phyloP scores from a whole-genome alignment of 768 basidiomycete species.

The Fomitopsis serialis region DNA sequence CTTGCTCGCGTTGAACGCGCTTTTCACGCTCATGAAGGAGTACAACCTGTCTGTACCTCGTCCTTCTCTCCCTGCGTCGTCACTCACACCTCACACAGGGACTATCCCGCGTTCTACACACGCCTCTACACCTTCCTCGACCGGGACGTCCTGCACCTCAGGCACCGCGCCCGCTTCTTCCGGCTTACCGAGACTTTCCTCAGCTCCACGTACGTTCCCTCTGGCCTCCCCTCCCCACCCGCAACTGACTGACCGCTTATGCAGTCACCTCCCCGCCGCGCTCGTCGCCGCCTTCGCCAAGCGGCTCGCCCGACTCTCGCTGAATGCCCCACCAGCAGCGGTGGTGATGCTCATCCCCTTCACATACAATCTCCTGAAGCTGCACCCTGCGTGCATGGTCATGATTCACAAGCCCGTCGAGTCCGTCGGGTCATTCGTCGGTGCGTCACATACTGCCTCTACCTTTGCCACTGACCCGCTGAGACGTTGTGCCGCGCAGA shows the following conservation, averaged over 20 bases:
- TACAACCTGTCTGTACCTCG: slow-evolving; percentile 76
- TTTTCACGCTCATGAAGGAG: slow-evolving; percentile 87
- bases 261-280: slow-evolving; percentile 79
- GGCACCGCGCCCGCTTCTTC: slow-evolving; percentile 93
- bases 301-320: slow-evolving; percentile 77
- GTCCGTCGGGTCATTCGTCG: slow-evolving; percentile 5
- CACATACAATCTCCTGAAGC: slow-evolving; percentile 89
- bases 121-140: slow-evolving; percentile 88
- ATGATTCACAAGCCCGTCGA: slow-evolving; percentile 77
- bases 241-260: not conserved
- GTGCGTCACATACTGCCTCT: slow-evolving; percentile 6
- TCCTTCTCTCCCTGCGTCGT: not conserved
- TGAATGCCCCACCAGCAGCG: slow-evolving; percentile 84
- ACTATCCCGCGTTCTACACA: slow-evolving; percentile 94
- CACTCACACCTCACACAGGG: slow-evolving; percentile 41
- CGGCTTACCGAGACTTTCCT: slow-evolving; percentile 87
- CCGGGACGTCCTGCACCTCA: slow-evolving; percentile 82
- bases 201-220: slow-evolving; percentile 71
- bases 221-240: not conserved
- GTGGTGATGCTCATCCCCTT: slow-evolving; percentile 90
- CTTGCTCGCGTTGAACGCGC: slow-evolving; percentile 82
- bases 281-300: slow-evolving; percentile 96
- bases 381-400: slow-evolving; percentile 85
- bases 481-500: slow-evolving; percentile 35
- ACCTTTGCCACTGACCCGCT: slow-evolving; percentile 3